Base-by-base conservation (phyloP, 495 filamentous ascomycete species). In the Aspergillus conjunctus region DNA sequence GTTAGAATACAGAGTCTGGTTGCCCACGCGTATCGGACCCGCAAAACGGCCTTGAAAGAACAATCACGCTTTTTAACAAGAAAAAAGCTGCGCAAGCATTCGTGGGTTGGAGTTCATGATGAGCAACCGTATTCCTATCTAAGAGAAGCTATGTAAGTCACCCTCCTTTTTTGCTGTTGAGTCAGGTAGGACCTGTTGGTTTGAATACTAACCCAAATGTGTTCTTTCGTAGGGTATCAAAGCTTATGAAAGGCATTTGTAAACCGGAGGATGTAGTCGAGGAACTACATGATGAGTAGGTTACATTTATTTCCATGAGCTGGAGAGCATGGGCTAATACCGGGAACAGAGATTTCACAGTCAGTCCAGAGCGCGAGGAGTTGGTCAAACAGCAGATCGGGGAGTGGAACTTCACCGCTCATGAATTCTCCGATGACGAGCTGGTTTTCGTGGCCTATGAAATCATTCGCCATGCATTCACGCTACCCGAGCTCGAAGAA, bases 231-330 rank as follows among this genome's bases (percentile, higher is more conserved):
- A 90, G 90, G 90, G 93, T 98, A 21, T 93, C 91, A 1, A 90
- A 85, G 61, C 81, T 98, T 46, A 95, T 98, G 90, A 87, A 85
- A 63, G 86, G 91, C 34, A 98, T 98, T 43, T 96, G 93, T 75
- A 90, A 88, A 55, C 86, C 85, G 1, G 84, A 88, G 71, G 84
- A 74, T 69, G 80, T 75, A 52, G 80, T 76, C 45, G 78, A 85
- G 33, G 74, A 79, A 51, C 74, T 83, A 45, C 80, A 85, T 51
- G 73, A 81, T 54, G 73, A 65, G 65, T 67, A 61, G 46, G 65
- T 43, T 5, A 32, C 15, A 4, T 51, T 51, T 1, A 30, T 15
- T 32, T 51, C 12, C 12, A n/a, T 43, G 30, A 9, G 2, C 18
- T 7, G n/a, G 17, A 18, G 45, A 3, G 7, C 32, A 50, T 30